Evolutionary conservation across 371 early-diverging fungal genomes (phyloP), one percentile per base, ranked within the genome.

Genomic region (Sporodiniella umbellata): DNA sequence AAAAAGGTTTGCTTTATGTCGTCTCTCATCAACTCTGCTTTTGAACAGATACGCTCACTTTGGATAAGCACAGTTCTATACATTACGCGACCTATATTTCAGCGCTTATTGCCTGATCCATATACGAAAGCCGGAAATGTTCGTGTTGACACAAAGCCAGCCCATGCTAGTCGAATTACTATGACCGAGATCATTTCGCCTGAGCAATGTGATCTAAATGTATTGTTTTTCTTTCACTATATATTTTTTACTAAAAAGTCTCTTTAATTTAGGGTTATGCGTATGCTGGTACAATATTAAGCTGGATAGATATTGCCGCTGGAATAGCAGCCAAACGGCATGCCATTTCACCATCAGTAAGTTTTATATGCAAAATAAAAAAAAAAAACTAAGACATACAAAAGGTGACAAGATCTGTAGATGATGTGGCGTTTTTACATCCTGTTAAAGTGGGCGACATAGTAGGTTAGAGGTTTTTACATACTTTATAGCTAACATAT

Each of bases 221-320:
- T 75, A 58, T 38, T 42, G 10, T 19, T 5, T 7, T 3, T 18
- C 5, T 54, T 19, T 28, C 5, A 18, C 26, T 23, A 25, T n/a
- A 25, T 11, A 7, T 25, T 25, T 23, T 48, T 14, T 31, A 12
- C 22, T 24, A 35, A 24, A 22, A 37, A 33, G 15, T 17, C 17
- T 19, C 10, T 21, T 25, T 14, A n/a, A 14, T 26, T 35, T 42
- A 79, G 65, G 84, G 84, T 4, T 62, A 76, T 45, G 77, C 77
- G 8, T 74, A 60, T 58, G 85, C 81, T 25, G 86, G 86, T n/a
- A 66, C 68, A 15, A 70, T 88, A 30, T 58, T 87, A 8, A 70
- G 81, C 14, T 87, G 87, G 88, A 85, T 87, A 21, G 88, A 88
- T 73, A 70, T 86, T 40, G 83, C 82, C 17, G 89, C 88, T 21